phyloP scores from a whole-genome alignment of 768 basidiomycete genomes.

The Serendipita sp. region DNA sequence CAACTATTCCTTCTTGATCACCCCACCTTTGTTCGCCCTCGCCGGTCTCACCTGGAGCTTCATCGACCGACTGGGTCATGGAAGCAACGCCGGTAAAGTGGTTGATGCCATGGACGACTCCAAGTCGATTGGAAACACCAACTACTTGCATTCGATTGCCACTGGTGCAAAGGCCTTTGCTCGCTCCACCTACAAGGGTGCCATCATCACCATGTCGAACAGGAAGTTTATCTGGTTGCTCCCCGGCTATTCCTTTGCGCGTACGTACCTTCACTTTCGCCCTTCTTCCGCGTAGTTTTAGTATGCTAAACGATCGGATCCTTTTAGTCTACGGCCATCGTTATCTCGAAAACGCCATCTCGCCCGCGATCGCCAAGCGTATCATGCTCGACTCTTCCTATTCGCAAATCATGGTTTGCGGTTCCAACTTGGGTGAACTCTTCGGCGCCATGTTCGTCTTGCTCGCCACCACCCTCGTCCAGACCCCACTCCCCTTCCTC shows the following conservation, averaged over 20 bases:
- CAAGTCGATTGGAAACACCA: neutral
- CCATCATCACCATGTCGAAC: neutral
- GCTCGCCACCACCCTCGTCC: conserved; percentile 13
- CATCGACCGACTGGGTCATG: conserved; percentile 6
- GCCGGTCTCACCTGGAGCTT: conserved; percentile 12
- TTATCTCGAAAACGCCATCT: conserved; percentile 15
- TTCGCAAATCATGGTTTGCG: conserved; percentile 18
- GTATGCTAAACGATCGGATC: neutral
- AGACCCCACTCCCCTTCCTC: conserved; percentile 7
- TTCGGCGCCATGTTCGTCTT: conserved; percentile 15
- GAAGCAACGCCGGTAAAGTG: neutral
- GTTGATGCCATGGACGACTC: conserved; percentile 1
- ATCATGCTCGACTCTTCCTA: conserved; percentile 15
- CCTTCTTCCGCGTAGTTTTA: neutral
- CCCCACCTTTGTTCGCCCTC: conserved; percentile 13
- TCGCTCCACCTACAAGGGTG: neutral
- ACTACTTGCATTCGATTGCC: neutral
- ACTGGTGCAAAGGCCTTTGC: neutral
- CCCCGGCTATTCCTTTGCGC: neutral
- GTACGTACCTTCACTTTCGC: neutral
- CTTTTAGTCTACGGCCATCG: conserved; percentile 10
- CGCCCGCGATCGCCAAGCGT: conserved; percentile 16
- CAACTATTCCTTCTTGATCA: conserved; percentile 14
- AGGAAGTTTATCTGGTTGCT: conserved; percentile 14
- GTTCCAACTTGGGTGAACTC: conserved; percentile 17